Conservation (phyloP, 306 rosid genomes). For the Canavalia gladiata region DNA sequence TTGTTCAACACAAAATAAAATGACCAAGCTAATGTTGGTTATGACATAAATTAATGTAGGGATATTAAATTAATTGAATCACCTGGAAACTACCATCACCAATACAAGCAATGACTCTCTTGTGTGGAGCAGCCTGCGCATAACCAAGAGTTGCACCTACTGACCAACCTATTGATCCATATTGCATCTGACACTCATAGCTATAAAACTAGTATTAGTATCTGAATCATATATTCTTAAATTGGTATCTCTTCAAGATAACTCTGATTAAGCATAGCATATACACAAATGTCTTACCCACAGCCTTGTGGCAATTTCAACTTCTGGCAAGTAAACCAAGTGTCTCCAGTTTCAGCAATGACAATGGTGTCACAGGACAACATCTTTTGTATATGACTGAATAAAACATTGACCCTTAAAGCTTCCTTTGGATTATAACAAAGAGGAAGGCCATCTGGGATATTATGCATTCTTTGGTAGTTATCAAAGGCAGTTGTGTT, state of each 20-base stretch:
- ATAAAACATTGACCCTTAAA: constrained; percentile 35
- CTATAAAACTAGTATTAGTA: constrained; percentile 8
- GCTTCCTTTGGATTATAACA: constrained; percentile 8
- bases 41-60: neutral
- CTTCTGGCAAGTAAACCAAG: constrained; percentile 48
- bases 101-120: constrained; percentile 44
- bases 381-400: constrained; percentile 27
- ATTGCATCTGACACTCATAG: constrained; percentile 44
- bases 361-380: constrained; percentile 31
- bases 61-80: neutral
- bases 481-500: constrained; percentile 30
- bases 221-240: neutral
- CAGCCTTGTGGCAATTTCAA: constrained; percentile 46
- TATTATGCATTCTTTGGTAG: neutral
- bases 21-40: neutral
- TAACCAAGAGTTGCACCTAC: constrained; percentile 47
- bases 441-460: constrained; percentile 24
- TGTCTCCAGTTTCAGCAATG: constrained; percentile 42
- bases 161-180: constrained; percentile 46
- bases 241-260: neutral
- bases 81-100: constrained; percentile 50
- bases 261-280: no score
- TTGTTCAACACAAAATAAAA: neutral
- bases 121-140: constrained; percentile 30
- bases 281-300: neutral